phyloP scores from a whole-genome alignment of 345 rosid species.

The Eucalyptus guilfoylei region DNA sequence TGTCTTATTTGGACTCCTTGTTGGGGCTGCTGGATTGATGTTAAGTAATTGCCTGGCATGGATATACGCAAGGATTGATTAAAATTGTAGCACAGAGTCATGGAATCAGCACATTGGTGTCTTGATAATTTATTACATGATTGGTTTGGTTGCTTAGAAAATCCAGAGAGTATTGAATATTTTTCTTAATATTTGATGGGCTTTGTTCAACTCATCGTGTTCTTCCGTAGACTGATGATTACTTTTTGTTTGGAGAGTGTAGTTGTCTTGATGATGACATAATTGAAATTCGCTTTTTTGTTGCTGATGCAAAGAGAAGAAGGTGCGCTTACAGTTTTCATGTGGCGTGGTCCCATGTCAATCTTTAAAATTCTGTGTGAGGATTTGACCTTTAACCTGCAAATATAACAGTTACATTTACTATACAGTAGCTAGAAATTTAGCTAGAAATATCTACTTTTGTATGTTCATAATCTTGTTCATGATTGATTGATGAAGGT shows the following conservation, averaged over 20 bases:
- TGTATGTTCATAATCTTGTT: not conserved
- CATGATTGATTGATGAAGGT: constrained; percentile 24
- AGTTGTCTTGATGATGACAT: not conserved
- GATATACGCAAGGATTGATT: not conserved
- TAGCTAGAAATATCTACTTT: not conserved
- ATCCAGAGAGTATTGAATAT: not conserved
- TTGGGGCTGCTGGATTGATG: not conserved
- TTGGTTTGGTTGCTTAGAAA: not conserved
- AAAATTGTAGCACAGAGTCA: not conserved
- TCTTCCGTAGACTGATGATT: not conserved
- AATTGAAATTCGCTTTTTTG: not conserved
- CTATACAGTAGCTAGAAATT: not conserved
- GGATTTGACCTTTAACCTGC: not conserved
- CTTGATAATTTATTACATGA: not conserved
- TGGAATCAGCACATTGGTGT: not conserved
- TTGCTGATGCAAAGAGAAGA: not conserved
- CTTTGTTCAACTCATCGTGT: not conserved
- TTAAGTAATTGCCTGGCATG: not conserved
- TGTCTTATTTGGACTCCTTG: not conserved
- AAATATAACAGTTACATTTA: not conserved
- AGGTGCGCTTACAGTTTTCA: not conserved
- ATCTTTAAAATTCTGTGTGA: not conserved
- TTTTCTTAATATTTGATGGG: not conserved
- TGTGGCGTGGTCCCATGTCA: not conserved
- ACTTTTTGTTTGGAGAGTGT: not conserved